Conservation (phyloP, 257 asterid species). For the Solanum sejunctum region DNA sequence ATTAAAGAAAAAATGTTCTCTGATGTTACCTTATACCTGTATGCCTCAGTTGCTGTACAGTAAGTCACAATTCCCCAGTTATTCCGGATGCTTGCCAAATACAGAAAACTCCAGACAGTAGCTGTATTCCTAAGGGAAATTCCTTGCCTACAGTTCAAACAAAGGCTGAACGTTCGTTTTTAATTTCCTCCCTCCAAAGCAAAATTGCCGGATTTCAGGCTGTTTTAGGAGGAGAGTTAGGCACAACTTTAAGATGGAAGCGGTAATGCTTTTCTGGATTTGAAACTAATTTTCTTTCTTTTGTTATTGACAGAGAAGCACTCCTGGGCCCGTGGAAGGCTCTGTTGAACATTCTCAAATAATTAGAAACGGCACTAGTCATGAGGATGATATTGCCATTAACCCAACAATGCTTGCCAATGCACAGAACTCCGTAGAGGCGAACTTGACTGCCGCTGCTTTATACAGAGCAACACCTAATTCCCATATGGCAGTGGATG, state of each 20-base stretch:
- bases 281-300: neutral
- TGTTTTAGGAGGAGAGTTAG: neutral
- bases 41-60: neutral
- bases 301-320: constrained; percentile 36
- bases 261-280: neutral
- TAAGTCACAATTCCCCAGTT: neutral
- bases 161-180: neutral
- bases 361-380: constrained; percentile 29
- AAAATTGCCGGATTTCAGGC: neutral
- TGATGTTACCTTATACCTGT: neutral
- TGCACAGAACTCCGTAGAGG: constrained; percentile 35
- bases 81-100: neutral
- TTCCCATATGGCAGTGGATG: constrained; percentile 17
- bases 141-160: neutral
- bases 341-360: constrained; percentile 43
- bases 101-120: neutral
- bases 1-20: neutral
- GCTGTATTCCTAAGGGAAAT: neutral
- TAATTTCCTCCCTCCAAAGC: neutral
- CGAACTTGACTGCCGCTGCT: constrained; percentile 31
- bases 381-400: constrained; percentile 34
- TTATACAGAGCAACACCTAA: constrained; percentile 29
- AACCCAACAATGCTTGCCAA: constrained; percentile 26
- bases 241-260: neutral
- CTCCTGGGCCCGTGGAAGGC: constrained; percentile 45